Evolutionary conservation across 768 basidiomycete genomes (phyloP), one percentile per base, ranked within the genome.

Genomic region (Hypholoma fasciculare): DNA sequence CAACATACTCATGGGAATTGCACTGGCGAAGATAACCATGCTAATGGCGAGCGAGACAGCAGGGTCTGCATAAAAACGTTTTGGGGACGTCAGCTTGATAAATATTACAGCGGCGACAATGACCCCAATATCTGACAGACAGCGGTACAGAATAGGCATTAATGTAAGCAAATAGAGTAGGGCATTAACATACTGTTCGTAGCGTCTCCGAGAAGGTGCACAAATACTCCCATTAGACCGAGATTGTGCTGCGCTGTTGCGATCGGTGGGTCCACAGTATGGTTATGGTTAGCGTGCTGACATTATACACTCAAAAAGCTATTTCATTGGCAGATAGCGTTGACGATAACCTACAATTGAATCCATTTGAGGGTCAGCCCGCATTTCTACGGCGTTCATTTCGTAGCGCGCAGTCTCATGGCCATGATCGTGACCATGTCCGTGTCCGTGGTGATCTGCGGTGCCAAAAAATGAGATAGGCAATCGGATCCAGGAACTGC

Each of bases 21-120:
- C 81, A 56, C 80, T 77, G 4, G 70, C 76, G 54, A 82, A 84
- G 58, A 85, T 85, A 50, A 85, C 76, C 17, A 82, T 59, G 48
- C 78, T 79, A 54, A 83, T 83, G 8, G 69, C 72, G 42, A 83
- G 67, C 37, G 82, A 83, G 17, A 76, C 78, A 1, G 81, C 77
- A 20, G 82, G 82, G 65, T 84, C 83, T 40, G 80, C 81, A 65
- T 84, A 84, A 60, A 81, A 81, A 49, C 82, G 73, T 44, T 69
- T 64, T 12, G 77, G 75, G 20, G 81, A 77, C 23, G 69, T 61
- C 6, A 76, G 54, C 61, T 81, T 78, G 78, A 81, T 81, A 46
- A 83, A 77, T 30, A 84, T 71, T 51, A 78, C 55, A 17, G 80
- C 81, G 13, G 80, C 76, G 27, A 83, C 66, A 36, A 85, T 82